Evolutionary conservation across 2,329 filamentous ascomycete genomes (phyloP), one percentile per base, ranked within the genome.

Genomic region (Penicillium digitatum): DNA sequence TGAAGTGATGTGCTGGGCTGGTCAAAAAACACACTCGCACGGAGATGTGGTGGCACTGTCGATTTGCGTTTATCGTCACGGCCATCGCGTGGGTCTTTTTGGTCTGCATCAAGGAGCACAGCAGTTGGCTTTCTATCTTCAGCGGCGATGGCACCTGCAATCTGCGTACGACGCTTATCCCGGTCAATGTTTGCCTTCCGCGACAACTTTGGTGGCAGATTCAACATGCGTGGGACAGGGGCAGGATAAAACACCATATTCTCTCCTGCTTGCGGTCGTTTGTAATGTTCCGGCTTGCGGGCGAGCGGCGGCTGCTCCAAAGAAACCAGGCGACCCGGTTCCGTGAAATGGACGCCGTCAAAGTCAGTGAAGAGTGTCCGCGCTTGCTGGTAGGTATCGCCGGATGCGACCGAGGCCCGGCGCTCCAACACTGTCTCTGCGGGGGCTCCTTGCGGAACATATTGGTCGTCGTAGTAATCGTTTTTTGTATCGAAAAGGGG

Each of bases 201-300:
- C 1, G 92, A 95, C 48, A 97, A 77, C 65, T 90, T 89, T 42
- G 91, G 90, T 0, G 94, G 94, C 12, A 99, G 77, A 65, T 96
- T 97, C 54, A 99, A 81, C 86, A 95, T 92, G 59, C 88, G 87
- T 3, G 94, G 94, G 3, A 99, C 94, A 1, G 90, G 92, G 3
- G 94, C 94, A 14, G 94, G 94, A 71, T 99, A 99, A 74, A 87
- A 97, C 10, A 96, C 84, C 89, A 97, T 96, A 63, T 86, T 80
- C 62, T 93, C 85, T 5, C 85, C 87, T 1, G 87, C 87, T 47
- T 67, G 69, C 3, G 74, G 70, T 53, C 75, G 69, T 48, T 72
- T 68, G 62, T 73, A 75, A 24, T 68, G 64, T 58, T 72, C 65
- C 12, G 72, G 65, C 47, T 72, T 65, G 52, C 66, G 69, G 5